Evolutionary conservation across 352 stramenopile species (phyloP), one percentile per base, ranked within the genome.

Genomic region (Globisporangium solare): DNA sequence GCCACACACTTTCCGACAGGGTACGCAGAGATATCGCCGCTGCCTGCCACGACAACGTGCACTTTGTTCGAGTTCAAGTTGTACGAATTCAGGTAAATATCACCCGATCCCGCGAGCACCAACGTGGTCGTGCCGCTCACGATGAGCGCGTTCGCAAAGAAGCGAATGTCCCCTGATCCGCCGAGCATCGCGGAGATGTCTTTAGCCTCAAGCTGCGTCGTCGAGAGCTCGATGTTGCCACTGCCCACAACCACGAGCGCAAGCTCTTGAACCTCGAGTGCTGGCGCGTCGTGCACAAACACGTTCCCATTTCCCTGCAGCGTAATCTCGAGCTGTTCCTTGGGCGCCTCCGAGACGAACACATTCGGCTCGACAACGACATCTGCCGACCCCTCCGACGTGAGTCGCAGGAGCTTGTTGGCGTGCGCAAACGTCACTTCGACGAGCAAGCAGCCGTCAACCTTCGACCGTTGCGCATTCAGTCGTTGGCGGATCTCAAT

Each of bases 21-120:
- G 27, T 54, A 54, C 22, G 55, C 37, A 14, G 45, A 54, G n/a
- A 60, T 55, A 42, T 60, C 54, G 13, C 54, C 54, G 8, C 37
- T 56, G 20, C 51, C 51, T 47, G 51, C 51, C 11, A 48, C 18
- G 11, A 14, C 22, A 13, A 8, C n/a, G 15, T 5, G 1, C 7
- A 56, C 15, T 6, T 32, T 24, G 37, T 21, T n/a, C 6, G 51
- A 35, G 51, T 31, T 48, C 32, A 56, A 56, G 35, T 56, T 48
- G 35, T 56, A 46, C 20, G 51, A 48, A 17, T 56, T 46, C 51
- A 56, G 2, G n/a, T 39, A 56, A 18, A 56, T 37, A 18, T 56
- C 13, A 14, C 51, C 51, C 5, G 51, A 49, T 3, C 51, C 51
- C 6, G 51, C 31, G 48, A 54, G 10, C 6, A 27, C 3, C 48